These are phyloP conservation scores for Saccharomyces eubayanus DNA, from an alignment of 805 yeast genomes.

Conservation along the genomic window DNA sequence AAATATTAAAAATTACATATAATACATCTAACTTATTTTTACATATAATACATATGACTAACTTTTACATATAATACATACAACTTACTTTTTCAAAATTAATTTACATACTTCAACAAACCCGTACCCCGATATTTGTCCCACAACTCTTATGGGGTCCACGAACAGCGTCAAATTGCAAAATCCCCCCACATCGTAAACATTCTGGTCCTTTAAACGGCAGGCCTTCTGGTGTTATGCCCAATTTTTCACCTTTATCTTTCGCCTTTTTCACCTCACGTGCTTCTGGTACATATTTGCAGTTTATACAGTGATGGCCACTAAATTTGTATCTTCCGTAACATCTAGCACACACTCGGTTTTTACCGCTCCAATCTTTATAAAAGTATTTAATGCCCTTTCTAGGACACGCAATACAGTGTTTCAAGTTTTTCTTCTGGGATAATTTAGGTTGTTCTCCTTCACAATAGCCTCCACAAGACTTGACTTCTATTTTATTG, in stretches of 20 bases:
- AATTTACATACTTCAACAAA: background rate
- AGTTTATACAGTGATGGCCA: constrained; percentile 18
- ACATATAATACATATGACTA: background rate
- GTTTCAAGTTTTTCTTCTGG: constrained; percentile 13
- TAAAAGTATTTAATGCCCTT: constrained; percentile 20
- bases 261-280: constrained; percentile 16
- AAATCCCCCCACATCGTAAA: constrained; percentile 14
- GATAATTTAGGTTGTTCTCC: constrained; percentile 15
- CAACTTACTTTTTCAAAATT: background rate
- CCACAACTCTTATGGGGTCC: constrained; percentile 9
- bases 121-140: background rate
- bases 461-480: constrained; percentile 13
- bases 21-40: background rate
- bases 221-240: constrained; percentile 11
- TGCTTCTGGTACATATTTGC: constrained; percentile 23
- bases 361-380: constrained; percentile 22
- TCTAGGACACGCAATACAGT: constrained; percentile 20
- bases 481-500: constrained; percentile 15
- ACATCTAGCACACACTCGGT: constrained; percentile 20
- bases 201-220: constrained; percentile 13
- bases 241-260: constrained; percentile 8
- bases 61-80: background rate
- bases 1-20: background rate
- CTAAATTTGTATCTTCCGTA: constrained; percentile 21
- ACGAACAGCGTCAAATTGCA: constrained; percentile 11